A percentile compares a stretch with the other conserved stretches of the same genome.
Conservation (phyloP, 2,329 filamentous ascomycete genomes). For the Metarhizium sp. region DNA sequence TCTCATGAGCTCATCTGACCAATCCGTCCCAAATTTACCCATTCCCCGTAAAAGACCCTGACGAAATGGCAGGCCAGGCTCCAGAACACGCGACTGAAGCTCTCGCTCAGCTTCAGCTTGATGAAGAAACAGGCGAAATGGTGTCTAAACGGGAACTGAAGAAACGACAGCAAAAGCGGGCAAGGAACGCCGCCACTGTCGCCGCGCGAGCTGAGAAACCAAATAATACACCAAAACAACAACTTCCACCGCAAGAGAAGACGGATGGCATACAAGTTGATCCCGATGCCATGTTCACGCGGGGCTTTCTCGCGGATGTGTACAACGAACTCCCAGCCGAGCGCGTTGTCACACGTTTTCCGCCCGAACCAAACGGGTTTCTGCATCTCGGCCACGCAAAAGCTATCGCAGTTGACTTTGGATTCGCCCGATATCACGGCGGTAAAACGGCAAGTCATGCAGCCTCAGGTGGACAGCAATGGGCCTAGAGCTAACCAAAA, state of each 20-base stretch:
- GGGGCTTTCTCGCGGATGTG: constrained; percentile 55
- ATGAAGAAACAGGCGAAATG: constrained; percentile 38
- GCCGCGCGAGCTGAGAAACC: too few relatives aligned
- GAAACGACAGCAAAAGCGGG: constrained; percentile 37
- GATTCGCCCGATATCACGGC: constrained; percentile 76
- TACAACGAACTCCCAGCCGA: too few relatives aligned
- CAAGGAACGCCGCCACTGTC: too few relatives aligned
- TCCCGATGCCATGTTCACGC: constrained; percentile 65
- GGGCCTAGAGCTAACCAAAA: not conserved
- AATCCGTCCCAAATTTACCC: too few relatives aligned
- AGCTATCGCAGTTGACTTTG: constrained; percentile 93
- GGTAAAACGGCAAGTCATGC: constrained; percentile 31
- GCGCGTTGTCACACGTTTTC: constrained; percentile 47
- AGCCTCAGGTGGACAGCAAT: too few relatives aligned
- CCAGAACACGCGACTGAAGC: not conserved
- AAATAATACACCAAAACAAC: constrained; percentile 24
- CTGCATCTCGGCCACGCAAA: constrained; percentile 91
- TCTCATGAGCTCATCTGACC: too few relatives aligned
- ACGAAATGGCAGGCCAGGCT: not conserved
- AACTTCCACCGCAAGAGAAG: constrained; percentile 28
- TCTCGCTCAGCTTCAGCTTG: constrained; percentile 39
- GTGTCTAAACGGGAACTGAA: constrained; percentile 51
- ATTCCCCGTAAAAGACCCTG: not conserved
- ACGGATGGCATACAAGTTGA: constrained; percentile 31
- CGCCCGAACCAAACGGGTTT: constrained; percentile 75